Evolutionary conservation across 1,284 basidiomycete genomes (phyloP).

Genomic region (Sanghuangporus sanghuang): DNA sequence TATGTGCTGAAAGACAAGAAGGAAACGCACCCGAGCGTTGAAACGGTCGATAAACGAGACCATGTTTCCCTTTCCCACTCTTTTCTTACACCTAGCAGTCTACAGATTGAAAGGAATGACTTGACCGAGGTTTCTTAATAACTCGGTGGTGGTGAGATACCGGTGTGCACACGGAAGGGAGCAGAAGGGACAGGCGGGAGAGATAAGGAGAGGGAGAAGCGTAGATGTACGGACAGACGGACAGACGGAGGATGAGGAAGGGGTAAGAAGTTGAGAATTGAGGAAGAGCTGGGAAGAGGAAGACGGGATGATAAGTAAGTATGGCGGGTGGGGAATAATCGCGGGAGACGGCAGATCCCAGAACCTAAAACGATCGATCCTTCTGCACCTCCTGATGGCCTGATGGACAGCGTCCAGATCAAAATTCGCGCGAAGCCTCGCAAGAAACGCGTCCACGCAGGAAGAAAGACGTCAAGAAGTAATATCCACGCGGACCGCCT

Average conservation of each 20-base stretch:
- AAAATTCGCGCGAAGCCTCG: background rate
- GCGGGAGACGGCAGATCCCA: background rate
- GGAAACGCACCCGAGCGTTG: conserved; percentile 8
- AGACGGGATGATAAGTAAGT: background rate
- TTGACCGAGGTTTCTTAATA: background rate
- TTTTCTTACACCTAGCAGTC: background rate
- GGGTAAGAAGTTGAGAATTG: background rate
- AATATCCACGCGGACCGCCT: background rate
- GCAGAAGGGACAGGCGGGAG: background rate
- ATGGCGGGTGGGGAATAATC: background rate
- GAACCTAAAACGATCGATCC: background rate
- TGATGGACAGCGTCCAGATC: background rate
- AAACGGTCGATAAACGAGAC: conserved; percentile 4
- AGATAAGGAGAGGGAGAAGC: background rate
- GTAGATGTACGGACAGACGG: background rate
- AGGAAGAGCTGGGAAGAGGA: background rate
- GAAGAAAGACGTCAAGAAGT: background rate
- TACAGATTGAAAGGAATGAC: background rate
- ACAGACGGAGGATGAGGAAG: background rate
- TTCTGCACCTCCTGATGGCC: background rate
- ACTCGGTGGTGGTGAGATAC: background rate
- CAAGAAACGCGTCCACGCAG: background rate
- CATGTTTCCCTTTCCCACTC: background rate
- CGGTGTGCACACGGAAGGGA: background rate
- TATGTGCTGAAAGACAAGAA: background rate